phyloP scores from a whole-genome alignment of 2,329 filamentous ascomycete species.

The Aspergillus caelatus region DNA sequence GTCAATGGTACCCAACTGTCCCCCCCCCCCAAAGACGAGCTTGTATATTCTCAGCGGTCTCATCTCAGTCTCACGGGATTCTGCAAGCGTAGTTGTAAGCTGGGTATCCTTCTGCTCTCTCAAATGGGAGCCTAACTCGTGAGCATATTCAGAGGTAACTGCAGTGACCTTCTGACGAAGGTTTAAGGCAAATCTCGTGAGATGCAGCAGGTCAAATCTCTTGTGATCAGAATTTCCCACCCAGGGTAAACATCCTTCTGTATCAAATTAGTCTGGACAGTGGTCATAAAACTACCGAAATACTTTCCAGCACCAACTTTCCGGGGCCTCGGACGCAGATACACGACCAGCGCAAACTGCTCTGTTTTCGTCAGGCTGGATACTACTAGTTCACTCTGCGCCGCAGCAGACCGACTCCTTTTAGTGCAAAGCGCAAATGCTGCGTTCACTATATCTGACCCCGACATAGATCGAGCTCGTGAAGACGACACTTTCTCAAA shows the following conservation, averaged over 20 bases:
- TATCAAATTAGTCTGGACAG: no score
- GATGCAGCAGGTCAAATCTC: background rate
- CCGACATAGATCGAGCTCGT: no score
- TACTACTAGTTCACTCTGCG: no score
- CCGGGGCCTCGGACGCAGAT: no score
- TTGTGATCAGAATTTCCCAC: background rate
- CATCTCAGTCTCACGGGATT: background rate
- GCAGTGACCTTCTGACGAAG: background rate
- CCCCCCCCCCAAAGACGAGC: background rate
- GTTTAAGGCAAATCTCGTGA: background rate
- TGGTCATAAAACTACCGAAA: no score
- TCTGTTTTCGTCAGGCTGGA: no score
- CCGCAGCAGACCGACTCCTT: no score
- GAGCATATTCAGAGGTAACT: background rate
- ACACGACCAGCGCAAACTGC: no score
- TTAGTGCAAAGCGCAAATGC: no score
- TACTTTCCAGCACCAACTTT: no score
- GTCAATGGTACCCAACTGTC: background rate
- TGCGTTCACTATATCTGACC: no score
- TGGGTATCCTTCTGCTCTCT: background rate
- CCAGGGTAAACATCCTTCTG: background rate
- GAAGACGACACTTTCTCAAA: no score
- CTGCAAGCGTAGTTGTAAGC: background rate
- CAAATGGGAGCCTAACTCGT: background rate
- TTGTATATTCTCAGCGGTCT: background rate